Evolutionary conservation across 2,329 filamentous ascomycete species (phyloP), one percentile per base, ranked within the genome.

Genomic region (Paracoccidioides lutzii): DNA sequence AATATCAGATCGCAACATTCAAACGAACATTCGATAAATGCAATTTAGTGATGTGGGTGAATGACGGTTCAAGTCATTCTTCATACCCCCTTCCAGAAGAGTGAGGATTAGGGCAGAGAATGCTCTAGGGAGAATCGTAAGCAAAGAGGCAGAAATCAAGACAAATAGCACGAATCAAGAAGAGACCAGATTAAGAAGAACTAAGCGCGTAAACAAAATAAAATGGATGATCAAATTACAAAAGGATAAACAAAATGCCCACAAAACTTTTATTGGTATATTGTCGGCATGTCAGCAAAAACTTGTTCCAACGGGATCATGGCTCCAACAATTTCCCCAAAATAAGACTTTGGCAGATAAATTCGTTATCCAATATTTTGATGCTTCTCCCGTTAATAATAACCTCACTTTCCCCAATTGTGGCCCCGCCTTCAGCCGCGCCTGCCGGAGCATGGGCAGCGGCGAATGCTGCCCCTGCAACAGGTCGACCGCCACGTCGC

Each of bases 261-360:
- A 22, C 22, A 22, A 22, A 22, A 22, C 22, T 22, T 22, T 22
- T 22, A 22, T 22, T 22, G 1, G 22, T 22, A 22, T 22, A 22
- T 22, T 2, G 22, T 22, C 22, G 22, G 22, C 22, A 22, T 22
- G 22, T 22, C 22, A 22, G 22, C 22, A 22, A 22, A 22, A 22
- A 22, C 22, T 1, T 22, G 22, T 22, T 22, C 22, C 22, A 22
- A 22, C 44, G 3, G 14, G 28, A 38, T 50, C 55, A 59, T 10
- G 81, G 79, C 59, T 88, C 84, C 53, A 90, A 80, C 62, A 96
- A 72, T 58, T 83, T 81, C 0, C 90, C 91, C 52, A 95, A 69
- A 60, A 98, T 96, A 57, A 97, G 74, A 69, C 90, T 96, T 75
- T 98, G 91, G 55, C 95, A 84, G 28, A 97, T 82, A 66, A 91